Evolutionary conservation across 345 rosid genomes (phyloP), one percentile per base, ranked within the genome.

Genomic region (Euphorbia tirucalli): DNA sequence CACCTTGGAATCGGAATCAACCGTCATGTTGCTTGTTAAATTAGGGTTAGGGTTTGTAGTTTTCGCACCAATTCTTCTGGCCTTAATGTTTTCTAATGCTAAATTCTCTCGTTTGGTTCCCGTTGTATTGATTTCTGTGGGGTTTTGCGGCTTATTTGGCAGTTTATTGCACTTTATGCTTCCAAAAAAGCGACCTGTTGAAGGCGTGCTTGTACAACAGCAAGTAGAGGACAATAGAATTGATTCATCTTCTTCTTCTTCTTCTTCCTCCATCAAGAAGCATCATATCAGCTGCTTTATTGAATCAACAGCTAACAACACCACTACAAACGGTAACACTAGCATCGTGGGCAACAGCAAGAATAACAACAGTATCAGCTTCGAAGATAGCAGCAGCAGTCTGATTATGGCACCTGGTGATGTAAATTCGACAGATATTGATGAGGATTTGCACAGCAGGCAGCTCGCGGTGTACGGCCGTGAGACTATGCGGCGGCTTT

Each of bases 381-480:
- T 41, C 11, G 44, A 11, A 4, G 44, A 41, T 10, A 32, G 72
- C n/a, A 74, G 55, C 58, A 71, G 68, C 70, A 67, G 66, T 44
- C 4, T 75, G 72, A 78, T 81, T 82, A 93, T 93, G 96, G 89
- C 91, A 76, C 83, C 84, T 41, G 97, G 97, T 59, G 83, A 90
- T 46, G 80, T 85, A 31, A 88, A 85, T 55, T 91, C 79, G 57
- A 72, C 79, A n/a, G 97, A 89, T 61, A 96, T 96, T 71, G 98
- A 96, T 74, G 99, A 93, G 77, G 99, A 96, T 86, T 90, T 96
- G 44, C 98, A 96, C 82, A 96, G 99, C 77, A 78, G 99, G 48
- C 99, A 96, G 92, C 99, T 96, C 21, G 99, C 99, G 0, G 99
- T 95, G 32, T 95, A 95, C 41, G 99, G 99, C 37, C 96, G 99